Base-by-base conservation (phyloP, 2,329 filamentous ascomycete species). In the Alternaria brassicicola region DNA sequence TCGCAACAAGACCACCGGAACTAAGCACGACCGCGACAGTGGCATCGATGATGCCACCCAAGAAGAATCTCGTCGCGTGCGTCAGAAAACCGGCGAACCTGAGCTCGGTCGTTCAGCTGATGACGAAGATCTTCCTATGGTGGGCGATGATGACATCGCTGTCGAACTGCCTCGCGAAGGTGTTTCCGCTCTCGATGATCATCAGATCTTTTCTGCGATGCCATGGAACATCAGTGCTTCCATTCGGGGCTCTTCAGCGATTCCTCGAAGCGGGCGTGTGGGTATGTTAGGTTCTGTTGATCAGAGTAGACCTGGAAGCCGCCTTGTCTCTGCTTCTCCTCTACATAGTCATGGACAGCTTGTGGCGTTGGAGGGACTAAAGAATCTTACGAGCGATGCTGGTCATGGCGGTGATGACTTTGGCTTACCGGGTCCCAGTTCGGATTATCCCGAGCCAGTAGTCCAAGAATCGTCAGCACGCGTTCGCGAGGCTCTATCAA, bases 81-180 rank as follows among this genome's bases (percentile, higher is more conserved):
- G 76, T 17, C 70, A 62, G 46, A 75, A 67, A 55, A 67, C 66
- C 1, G 64, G 66, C 12, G 71, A 75, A 21, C 67, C 72, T 17
- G 74, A 79, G 53, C 61, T 70, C n/a, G 74, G 73, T 19, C 76
- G 74, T 35, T 74, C 71, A 36, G 68, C 70, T 53, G 74, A 80
- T 8, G 69, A 76, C n/a, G 75, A 76, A 46, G 67, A 43, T 5
- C 57, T 73, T 33, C 67, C 67, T 45, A 58, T 72, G 45, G 55
- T 59, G n/a, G 63, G 64, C 17, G 69, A 81, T 62, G 69, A 81
- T 62, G 84, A 84, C 8, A 75, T 89, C 19, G 92, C 96, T 74
- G 75, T 89, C 15, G 92, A 96, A 75, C 76, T 91, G 23, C 90
- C 88, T 19, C 86, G 91, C 76, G 86, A 91, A 39, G 89, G 85